phyloP scores from a whole-genome alignment of 2,329 filamentous ascomycete genomes.

The Pseudogymnoascus sp. region DNA sequence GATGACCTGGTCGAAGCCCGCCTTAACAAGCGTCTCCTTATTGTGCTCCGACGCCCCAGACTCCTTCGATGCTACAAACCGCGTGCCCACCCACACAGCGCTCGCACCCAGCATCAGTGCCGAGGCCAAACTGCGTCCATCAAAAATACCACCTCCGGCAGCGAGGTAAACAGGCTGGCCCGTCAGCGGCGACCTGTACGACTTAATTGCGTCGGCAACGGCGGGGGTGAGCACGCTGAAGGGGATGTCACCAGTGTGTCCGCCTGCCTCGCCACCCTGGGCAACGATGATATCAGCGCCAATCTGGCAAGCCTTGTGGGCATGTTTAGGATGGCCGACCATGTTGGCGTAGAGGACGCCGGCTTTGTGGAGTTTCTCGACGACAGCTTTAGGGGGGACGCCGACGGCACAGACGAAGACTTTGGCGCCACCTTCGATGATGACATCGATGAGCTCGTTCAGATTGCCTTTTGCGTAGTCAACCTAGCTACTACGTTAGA shows the following conservation, averaged over 20 bases:
- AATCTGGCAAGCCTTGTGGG: slow-evolving; percentile 85
- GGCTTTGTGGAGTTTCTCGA: slow-evolving; percentile 79
- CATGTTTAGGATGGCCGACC: slow-evolving; percentile 99
- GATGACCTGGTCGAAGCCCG: slow-evolving; percentile 84
- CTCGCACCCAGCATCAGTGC: slow-evolving; percentile 85
- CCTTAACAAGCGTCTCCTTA: slow-evolving; percentile 75
- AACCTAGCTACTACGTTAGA: slow-evolving; percentile 53
- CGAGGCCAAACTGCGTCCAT: slow-evolving; percentile 81
- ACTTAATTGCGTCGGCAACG: slow-evolving; percentile 71
- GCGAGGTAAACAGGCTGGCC: slow-evolving; percentile 82
- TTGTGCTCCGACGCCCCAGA: slow-evolving; percentile 87
- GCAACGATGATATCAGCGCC: slow-evolving; percentile 96
- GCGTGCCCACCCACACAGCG: slow-evolving; percentile 93
- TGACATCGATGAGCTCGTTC: slow-evolving; percentile 76
- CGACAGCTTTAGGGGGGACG: slow-evolving; percentile 77
- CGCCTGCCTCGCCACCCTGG: slow-evolving; percentile 94
- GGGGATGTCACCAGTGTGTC: slow-evolving; percentile 89
- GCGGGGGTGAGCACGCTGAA: slow-evolving; percentile 88
- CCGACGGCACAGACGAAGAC: slow-evolving; percentile 97
- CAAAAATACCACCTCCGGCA: slow-evolving; percentile 92
- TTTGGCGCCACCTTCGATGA: slow-evolving; percentile 84
- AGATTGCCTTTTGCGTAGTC: slow-evolving; percentile 99
- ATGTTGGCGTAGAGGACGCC: slow-evolving; percentile 99
- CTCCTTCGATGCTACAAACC: slow-evolving; percentile 90
- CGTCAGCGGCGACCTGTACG: slow-evolving; percentile 77